Percentiles rank a stretch among this genome's conserved stretches.
phyloP scores from a whole-genome alignment of 2,329 filamentous ascomycete genomes.

The Penicillium thymicola region DNA sequence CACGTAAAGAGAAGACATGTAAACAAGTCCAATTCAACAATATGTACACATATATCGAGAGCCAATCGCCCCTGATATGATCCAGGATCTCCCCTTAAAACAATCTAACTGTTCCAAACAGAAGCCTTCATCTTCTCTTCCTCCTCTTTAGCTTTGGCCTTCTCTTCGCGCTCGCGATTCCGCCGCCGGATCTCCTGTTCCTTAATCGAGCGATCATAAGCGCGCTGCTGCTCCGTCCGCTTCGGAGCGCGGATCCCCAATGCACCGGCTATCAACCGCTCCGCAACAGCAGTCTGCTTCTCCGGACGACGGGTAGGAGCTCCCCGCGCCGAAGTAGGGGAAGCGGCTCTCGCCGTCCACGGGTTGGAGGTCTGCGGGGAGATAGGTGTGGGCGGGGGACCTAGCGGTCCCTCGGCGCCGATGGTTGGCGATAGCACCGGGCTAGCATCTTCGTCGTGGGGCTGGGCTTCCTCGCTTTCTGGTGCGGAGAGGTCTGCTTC shows the following conservation, averaged over 20 bases:
- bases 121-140: conserved; percentile 72
- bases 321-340: conserved; percentile 17
- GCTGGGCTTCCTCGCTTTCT: conserved; percentile 28
- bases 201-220: conserved; percentile 76
- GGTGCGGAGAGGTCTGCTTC: conserved; percentile 54
- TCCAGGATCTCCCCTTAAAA: not conserved
- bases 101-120: conserved; percentile 71
- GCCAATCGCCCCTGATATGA: not conserved
- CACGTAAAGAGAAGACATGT: not conserved
- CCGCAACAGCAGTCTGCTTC: conserved; percentile 89
- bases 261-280: conserved; percentile 83
- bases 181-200: conserved; percentile 79
- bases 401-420: conserved; percentile 36
- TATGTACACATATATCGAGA: conserved; percentile 6
- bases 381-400: conserved; percentile 67
- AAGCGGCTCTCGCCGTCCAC: conserved; percentile 12
- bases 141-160: conserved; percentile 61
- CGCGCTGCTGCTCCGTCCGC: conserved; percentile 81
- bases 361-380: conserved; percentile 46
- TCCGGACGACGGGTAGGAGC: conserved; percentile 59
- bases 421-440: conserved; percentile 28
- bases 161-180: conserved; percentile 68
- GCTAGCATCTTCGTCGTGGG: conserved; percentile 27
- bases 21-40: not conserved
- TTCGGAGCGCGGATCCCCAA: conserved; percentile 77